These are phyloP conservation scores for Amanita thiersii DNA, from an alignment of 768 basidiomycete genomes.

Conservation along the genomic window DNA sequence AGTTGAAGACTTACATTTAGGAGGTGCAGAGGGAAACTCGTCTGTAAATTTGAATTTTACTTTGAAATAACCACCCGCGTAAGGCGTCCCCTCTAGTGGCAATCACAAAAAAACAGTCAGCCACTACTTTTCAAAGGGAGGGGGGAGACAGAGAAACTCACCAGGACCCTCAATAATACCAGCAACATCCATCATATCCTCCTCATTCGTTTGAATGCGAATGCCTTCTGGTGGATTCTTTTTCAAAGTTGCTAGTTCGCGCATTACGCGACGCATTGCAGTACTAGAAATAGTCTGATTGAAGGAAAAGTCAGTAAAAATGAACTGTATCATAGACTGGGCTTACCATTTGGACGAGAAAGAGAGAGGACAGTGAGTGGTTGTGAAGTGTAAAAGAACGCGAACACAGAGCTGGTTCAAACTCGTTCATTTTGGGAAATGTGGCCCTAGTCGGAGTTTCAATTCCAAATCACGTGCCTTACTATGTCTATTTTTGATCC, in stretches of 20 bases:
- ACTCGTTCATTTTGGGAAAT: not conserved
- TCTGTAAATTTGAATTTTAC: slow-evolving; percentile 86
- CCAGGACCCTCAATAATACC: slow-evolving; percentile 90
- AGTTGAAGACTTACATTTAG: slow-evolving; percentile 89
- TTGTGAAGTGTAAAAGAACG: not conserved
- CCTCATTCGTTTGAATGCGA: slow-evolving; percentile 76
- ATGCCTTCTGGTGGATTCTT: slow-evolving; percentile 89
- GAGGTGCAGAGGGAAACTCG: slow-evolving; percentile 90
- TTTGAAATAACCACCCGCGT: slow-evolving; percentile 59
- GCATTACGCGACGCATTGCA: slow-evolving; percentile 79
- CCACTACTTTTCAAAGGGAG: slow-evolving; percentile 10
- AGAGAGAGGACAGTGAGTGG: not conserved
- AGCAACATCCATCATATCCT: slow-evolving; percentile 81
- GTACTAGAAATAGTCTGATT: slow-evolving; percentile 37
- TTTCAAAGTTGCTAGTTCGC: slow-evolving; percentile 76
- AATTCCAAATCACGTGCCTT: slow-evolving; percentile 3
- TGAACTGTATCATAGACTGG: not conserved
- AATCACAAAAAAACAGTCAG: slow-evolving; percentile 17
- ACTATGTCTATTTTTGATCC: not conserved
- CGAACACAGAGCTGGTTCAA: not conserved
- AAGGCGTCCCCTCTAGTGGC: slow-evolving; percentile 50
- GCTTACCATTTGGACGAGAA: not conserved
- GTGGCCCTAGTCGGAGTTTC: not conserved
- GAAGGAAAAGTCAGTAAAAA: not conserved
- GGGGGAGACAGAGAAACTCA: slow-evolving; percentile 28